Base-by-base conservation (phyloP, 345 rosid genomes). In the Populus davidiana region DNA sequence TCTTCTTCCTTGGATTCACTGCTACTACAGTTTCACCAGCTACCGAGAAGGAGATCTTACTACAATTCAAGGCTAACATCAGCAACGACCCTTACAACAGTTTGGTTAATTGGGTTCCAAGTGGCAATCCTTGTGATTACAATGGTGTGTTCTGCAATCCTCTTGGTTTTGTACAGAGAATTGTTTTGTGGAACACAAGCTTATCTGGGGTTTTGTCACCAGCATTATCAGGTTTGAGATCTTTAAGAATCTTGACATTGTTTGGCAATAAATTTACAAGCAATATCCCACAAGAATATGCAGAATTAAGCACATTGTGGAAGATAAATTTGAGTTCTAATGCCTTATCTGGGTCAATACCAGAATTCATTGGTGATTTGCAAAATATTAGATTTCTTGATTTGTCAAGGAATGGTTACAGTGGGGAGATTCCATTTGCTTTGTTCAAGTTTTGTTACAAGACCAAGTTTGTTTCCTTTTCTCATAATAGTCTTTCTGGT, bases 271-370 rank as follows among this genome's bases (percentile, higher is more conserved):
- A 82, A 69, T 91, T 96, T 85, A 85, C 90, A 43, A 96, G 99
- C 76, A 93, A 90, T 54, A 77, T 96, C 82, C 99, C 98, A 7
- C 64, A 25, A 43, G 97, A 92, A 77, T 96, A 89, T 84, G 88
- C 86, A 8, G 81, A 83, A 70, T 81, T 96, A 33, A 81, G 85
- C 71, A 87, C 94, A 39, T 85, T 96, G 73, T 90, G 98, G 98
- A 93, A 91, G 87, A 93, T 96, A 72, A 96, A 96, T 85, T 84
- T 96, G 79, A 96, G 99, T 77, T 90, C 96, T 23, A 96, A 96
- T 86, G 91, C 91, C 11, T 81, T 96, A 17, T 90, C 98, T 74
- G 99, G 99, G 81, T 83, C 89, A 13, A 91, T 92, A 77, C 99
- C 97, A 9, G 97, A 90, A 76, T 96, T 96, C 80, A 75, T 96